Percentiles rank a stretch among this genome's conserved stretches.
Conservation (phyloP, 345 rosid genomes). For the Sonneratia caseolaris region DNA sequence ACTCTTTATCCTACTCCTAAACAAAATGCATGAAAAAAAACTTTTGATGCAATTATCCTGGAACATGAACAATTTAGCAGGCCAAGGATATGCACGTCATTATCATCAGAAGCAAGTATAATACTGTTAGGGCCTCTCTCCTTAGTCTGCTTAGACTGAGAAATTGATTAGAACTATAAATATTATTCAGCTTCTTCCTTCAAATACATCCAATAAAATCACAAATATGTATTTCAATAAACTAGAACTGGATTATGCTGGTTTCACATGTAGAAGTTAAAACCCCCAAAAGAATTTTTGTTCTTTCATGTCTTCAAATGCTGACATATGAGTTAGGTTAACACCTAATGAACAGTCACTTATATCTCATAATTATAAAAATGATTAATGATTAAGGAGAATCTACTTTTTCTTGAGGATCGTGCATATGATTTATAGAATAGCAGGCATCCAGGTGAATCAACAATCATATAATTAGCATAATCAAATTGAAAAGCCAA, state of each 20-base stretch:
- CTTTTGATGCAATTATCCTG: background rate
- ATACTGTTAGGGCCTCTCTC: background rate
- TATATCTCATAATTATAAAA: background rate
- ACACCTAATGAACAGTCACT: background rate
- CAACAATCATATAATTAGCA: background rate
- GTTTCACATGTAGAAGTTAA: background rate
- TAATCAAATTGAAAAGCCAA: constrained; percentile 3
- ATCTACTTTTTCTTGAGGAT: background rate
- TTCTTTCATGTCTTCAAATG: background rate
- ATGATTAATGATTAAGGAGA: background rate
- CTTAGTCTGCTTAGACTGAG: background rate
- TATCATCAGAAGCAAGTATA: background rate
- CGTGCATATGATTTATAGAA: background rate
- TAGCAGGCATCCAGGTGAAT: background rate
- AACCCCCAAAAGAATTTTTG: background rate
- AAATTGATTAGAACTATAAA: background rate
- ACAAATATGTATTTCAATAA: background rate
- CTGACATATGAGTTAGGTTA: background rate
- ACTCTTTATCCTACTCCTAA: background rate
- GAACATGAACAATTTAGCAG: background rate
- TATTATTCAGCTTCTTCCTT: background rate
- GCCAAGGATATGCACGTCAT: background rate
- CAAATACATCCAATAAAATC: background rate
- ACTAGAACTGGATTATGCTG: background rate
- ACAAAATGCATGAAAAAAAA: background rate